Percentiles rank a stretch among this genome's conserved stretches.
Conservation (phyloP, 306 rosid genomes). For the Prunus campanulata region DNA sequence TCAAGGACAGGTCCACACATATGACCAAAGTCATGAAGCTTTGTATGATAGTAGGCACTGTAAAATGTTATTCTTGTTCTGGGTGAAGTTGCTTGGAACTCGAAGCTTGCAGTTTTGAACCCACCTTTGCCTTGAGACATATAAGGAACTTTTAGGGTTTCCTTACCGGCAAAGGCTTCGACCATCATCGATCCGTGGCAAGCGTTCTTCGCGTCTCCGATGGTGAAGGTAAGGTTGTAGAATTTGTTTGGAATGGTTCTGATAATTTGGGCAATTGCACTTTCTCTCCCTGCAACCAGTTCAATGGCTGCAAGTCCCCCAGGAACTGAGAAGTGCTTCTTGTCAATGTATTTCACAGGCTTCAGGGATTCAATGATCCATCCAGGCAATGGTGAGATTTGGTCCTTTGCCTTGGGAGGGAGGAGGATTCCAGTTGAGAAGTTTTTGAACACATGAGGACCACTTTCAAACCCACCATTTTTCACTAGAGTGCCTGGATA, state of each 20-base stretch:
- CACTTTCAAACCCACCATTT: conserved; percentile 45
- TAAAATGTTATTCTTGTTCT: conserved; percentile 44
- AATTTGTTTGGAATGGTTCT: conserved; percentile 38
- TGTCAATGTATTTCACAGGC: conserved; percentile 49
- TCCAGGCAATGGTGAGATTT: conserved; percentile 48
- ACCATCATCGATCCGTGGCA: conserved; percentile 52
- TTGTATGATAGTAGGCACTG: conserved; percentile 49
- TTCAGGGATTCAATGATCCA: conserved; percentile 58
- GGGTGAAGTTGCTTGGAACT: conserved; percentile 33
- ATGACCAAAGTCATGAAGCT: conserved; percentile 35
- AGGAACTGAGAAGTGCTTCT: conserved; percentile 49
- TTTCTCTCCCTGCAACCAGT: conserved; percentile 47
- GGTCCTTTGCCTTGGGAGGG: conserved; percentile 38
- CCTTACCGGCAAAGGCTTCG: conserved; percentile 47
- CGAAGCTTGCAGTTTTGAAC: conserved; percentile 36
- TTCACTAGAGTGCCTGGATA: conserved; percentile 43
- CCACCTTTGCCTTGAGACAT: conserved; percentile 43
- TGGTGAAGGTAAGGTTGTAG: conserved; percentile 45
- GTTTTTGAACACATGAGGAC: conserved; percentile 51
- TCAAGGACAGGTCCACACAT: conserved; percentile 62
- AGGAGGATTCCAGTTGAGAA: conserved; percentile 51
- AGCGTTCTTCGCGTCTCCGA: conserved; percentile 55
- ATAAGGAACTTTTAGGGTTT: conserved; percentile 36
- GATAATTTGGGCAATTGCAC: conserved; percentile 54
- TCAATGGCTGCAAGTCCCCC: conserved; percentile 42